Percentiles rank a stretch among this genome's conserved stretches.
Conservation (phyloP, 1,139 yeast genomes). For the Hyphopichia fennica region DNA sequence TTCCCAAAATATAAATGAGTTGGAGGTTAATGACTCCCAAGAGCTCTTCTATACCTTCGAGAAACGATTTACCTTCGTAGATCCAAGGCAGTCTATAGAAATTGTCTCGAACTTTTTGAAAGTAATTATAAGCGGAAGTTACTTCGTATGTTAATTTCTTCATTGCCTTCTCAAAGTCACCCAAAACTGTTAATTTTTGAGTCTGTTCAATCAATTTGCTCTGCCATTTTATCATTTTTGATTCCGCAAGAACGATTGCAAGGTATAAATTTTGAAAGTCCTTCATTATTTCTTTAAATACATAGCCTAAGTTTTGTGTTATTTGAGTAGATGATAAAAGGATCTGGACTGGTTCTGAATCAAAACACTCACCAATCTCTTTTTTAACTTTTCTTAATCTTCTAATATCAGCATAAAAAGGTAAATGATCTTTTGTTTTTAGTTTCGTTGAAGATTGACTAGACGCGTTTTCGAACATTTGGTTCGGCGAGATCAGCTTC, state of each 20-base stretch:
- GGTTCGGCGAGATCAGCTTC: no score
- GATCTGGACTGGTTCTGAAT: neutral
- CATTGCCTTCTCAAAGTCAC: neutral
- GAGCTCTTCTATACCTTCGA: neutral
- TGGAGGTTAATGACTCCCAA: neutral
- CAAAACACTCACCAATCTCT: neutral
- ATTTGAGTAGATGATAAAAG: neutral
- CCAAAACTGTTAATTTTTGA: neutral
- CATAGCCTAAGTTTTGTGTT: neutral
- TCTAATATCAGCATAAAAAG: no score
- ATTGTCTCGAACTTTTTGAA: neutral
- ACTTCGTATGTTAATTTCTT: neutral
- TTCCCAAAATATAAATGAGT: neutral
- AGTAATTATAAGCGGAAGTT: neutral
- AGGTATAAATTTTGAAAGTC: neutral
- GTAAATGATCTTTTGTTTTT: no score
- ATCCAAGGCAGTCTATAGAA: neutral
- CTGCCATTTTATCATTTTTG: neutral
- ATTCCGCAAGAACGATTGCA: neutral
- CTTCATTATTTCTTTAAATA: neutral
- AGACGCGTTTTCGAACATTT: no score
- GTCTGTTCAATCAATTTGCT: neutral
- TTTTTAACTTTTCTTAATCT: no score
- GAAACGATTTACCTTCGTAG: neutral
- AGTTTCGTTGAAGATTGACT: no score